Evolutionary conservation across 2,329 filamentous ascomycete genomes (phyloP).

Genomic region (Cladosporium cucumerinum): DNA sequence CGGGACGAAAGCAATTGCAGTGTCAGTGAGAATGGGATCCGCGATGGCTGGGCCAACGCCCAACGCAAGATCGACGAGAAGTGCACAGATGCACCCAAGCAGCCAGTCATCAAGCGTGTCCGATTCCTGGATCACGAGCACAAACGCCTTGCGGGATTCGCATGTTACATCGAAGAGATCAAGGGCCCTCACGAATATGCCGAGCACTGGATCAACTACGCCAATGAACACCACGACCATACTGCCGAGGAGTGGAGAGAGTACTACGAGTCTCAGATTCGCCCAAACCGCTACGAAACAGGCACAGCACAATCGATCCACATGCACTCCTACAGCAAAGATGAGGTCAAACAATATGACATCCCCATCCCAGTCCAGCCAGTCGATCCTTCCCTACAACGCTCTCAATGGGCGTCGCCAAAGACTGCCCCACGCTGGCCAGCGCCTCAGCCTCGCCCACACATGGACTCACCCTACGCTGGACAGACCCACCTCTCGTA

Average conservation of each 20-base stretch:
- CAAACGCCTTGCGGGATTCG: conserved; percentile 20
- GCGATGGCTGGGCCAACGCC: background rate
- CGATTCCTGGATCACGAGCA: conserved; percentile 18
- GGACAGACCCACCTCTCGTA: background rate
- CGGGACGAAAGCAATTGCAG: background rate
- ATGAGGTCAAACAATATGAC: background rate
- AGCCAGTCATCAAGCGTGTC: background rate
- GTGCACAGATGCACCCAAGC: no score
- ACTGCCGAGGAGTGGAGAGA: conserved; percentile 21
- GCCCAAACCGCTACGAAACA: conserved; percentile 12
- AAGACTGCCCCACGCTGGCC: background rate
- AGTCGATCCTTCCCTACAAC: background rate
- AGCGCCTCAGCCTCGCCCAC: background rate
- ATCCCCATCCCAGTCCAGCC: background rate
- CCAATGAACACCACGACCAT: conserved; percentile 17
- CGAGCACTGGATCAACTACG: conserved; percentile 19
- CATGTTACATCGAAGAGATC: conserved; percentile 24
- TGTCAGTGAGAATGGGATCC: background rate
- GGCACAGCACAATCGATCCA: conserved; percentile 1
- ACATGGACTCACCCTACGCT: background rate
- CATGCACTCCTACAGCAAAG: conserved; percentile 9
- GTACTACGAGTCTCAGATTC: conserved; percentile 26
- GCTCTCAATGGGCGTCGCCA: background rate
- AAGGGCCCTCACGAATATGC: conserved; percentile 17
- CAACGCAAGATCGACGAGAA: background rate